phyloP scores from a whole-genome alignment of 352 stramenopile genomes.

The Phytophthora rubi region DNA sequence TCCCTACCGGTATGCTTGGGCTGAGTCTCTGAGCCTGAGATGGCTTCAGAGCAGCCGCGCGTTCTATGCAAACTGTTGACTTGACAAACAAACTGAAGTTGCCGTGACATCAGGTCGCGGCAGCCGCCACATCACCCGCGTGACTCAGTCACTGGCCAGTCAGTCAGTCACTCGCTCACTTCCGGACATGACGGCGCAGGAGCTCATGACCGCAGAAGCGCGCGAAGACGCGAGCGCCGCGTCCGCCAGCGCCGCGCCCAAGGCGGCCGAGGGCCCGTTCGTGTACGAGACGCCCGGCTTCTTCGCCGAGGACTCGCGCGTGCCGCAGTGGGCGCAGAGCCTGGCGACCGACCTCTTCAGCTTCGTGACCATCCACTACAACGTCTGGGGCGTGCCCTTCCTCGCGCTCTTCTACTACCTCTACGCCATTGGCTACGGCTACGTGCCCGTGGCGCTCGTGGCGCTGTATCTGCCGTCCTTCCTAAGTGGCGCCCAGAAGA shows the following conservation, averaged over 20 bases:
- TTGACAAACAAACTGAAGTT: slow-evolving; percentile 16
- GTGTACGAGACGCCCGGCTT: slow-evolving; percentile 55
- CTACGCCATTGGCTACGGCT: slow-evolving; percentile 58
- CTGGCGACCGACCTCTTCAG: slow-evolving; percentile 52
- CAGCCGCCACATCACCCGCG: slow-evolving; percentile 7
- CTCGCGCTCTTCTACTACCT: slow-evolving; percentile 70
- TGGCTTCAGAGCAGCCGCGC: not conserved
- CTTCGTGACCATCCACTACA: slow-evolving; percentile 82
- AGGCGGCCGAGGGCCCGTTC: slow-evolving; percentile 27
- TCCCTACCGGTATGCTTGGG: too few relatives aligned
- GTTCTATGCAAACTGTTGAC: slow-evolving; percentile 9
- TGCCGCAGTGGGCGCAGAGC: slow-evolving; percentile 55
- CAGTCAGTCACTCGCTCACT: not conserved
- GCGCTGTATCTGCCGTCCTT: slow-evolving; percentile 73
- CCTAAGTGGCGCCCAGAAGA: slow-evolving; percentile 61
- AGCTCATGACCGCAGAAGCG: slow-evolving; percentile 23
- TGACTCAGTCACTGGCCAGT: not conserved
- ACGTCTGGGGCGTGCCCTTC: slow-evolving; percentile 62
- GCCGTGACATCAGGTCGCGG: not conserved
- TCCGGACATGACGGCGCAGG: slow-evolving; percentile 39
- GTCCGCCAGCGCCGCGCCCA: not conserved
- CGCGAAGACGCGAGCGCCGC: not conserved
- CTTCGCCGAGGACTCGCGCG: slow-evolving; percentile 45
- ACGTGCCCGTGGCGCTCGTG: slow-evolving; percentile 59
- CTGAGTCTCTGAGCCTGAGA: too few relatives aligned